Evolutionary conservation across 2,329 filamentous ascomycete genomes (phyloP).

Genomic region (Gliomastix tumulicola): DNA sequence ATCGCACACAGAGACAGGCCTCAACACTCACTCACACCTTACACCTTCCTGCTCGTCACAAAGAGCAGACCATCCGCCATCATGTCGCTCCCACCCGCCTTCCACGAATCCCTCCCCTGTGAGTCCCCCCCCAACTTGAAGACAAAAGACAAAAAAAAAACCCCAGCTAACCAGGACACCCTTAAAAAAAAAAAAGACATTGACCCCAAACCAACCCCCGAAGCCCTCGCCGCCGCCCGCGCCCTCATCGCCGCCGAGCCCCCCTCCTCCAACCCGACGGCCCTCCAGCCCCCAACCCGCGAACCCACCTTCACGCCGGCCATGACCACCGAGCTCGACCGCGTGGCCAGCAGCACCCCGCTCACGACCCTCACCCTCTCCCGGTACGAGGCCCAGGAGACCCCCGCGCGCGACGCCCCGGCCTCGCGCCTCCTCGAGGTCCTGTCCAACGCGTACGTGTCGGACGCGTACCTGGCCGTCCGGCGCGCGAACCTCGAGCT

Average conservation of each 20-base stretch:
- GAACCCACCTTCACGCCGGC: conserved; percentile 55
- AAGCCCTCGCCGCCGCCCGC: conserved; percentile 59
- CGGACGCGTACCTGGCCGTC: conserved; percentile 42
- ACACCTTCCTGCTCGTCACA: too few species aligned
- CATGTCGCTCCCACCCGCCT: conserved; percentile 24
- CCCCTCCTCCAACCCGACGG: conserved; percentile 39
- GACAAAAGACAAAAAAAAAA: conserved; percentile 9
- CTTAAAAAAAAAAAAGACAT: too few species aligned
- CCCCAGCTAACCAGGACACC: conserved; percentile 3
- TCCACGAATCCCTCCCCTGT: conserved; percentile 80
- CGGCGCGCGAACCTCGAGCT: conserved; percentile 55
- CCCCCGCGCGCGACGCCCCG: conserved; percentile 24
- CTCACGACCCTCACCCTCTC: conserved; percentile 59
- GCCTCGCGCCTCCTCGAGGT: conserved; percentile 49
- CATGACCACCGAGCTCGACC: conserved; percentile 61
- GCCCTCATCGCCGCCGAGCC: conserved; percentile 63
- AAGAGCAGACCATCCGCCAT: conserved; percentile 5
- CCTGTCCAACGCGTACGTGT: conserved; percentile 46
- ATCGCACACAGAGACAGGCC: too few species aligned
- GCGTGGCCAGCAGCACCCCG: conserved; percentile 42
- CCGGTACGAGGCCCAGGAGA: conserved; percentile 73
- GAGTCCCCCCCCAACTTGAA: conserved; percentile 20
- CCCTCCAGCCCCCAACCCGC: conserved; percentile 41
- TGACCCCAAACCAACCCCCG: conserved; percentile 61
- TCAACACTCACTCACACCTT: too few species aligned